Evolutionary conservation across 2,329 filamentous ascomycete species (phyloP).

Genomic region (Ascochyta pisi): DNA sequence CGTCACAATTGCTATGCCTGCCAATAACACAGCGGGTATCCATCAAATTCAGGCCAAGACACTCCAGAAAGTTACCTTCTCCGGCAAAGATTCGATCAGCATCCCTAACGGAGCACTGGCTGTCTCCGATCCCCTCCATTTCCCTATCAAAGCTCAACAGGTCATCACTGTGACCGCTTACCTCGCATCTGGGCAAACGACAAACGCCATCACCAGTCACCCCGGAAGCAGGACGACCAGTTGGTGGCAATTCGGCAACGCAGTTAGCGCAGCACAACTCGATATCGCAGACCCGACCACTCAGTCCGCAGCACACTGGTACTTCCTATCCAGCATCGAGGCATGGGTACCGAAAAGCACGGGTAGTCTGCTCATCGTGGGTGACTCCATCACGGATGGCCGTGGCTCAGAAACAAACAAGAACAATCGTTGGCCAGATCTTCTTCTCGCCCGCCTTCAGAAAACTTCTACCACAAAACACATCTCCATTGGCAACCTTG

Average conservation of each 20-base stretch:
- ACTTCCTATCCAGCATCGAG: slow-evolving; percentile 66
- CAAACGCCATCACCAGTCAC: slow-evolving; percentile 67
- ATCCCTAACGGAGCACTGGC: slow-evolving; percentile 63
- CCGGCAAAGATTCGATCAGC: slow-evolving; percentile 58
- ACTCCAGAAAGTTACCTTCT: slow-evolving; percentile 64
- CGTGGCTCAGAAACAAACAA: slow-evolving; percentile 64
- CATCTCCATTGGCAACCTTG: slow-evolving; percentile 68
- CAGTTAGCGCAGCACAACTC: slow-evolving; percentile 59
- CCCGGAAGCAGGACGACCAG: slow-evolving; percentile 69
- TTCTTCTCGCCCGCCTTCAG: slow-evolving; percentile 55
- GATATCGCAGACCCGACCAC: slow-evolving; percentile 48
- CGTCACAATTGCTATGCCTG: slow-evolving; percentile 64
- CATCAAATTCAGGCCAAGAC: slow-evolving; percentile 61
- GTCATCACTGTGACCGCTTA: slow-evolving; percentile 67
- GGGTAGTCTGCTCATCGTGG: slow-evolving; percentile 62
- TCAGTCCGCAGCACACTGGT: slow-evolving; percentile 57
- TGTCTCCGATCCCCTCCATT: slow-evolving; percentile 68
- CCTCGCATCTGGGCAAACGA: slow-evolving; percentile 62
- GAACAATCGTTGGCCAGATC: slow-evolving; percentile 60
- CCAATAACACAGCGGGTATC: slow-evolving; percentile 61
- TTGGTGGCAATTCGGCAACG: slow-evolving; percentile 66
- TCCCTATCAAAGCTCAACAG: slow-evolving; percentile 58
- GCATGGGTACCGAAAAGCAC: slow-evolving; percentile 56
- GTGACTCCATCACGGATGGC: slow-evolving; percentile 72
- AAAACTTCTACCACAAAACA: slow-evolving; percentile 51